Evolutionary conservation across 1,284 basidiomycete genomes (phyloP).

Genomic region (Ganoderma leucocontextum): DNA sequence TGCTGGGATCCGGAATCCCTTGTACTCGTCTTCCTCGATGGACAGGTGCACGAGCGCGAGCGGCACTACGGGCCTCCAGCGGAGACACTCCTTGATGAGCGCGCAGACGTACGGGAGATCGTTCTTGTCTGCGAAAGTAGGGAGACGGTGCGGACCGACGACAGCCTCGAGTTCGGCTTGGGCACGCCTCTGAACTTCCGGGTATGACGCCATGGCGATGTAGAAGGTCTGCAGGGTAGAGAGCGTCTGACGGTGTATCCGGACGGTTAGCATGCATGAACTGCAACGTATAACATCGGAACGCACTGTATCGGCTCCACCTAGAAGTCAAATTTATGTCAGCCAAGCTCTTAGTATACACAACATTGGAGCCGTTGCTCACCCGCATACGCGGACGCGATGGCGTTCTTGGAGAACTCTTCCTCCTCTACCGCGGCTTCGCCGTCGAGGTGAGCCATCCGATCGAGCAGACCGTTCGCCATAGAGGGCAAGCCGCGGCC

Average conservation of each 20-base stretch:
- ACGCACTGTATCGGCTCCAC: background rate
- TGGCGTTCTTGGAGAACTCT: slow-evolving; percentile 14
- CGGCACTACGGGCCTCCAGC: slow-evolving; percentile 34
- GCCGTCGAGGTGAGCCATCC: background rate
- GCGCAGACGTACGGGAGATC: slow-evolving; percentile 28
- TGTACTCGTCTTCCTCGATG: slow-evolving; percentile 32
- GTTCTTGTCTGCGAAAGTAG: slow-evolving; percentile 27
- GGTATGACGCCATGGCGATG: slow-evolving; percentile 36
- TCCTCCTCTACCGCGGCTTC: slow-evolving; percentile 16
- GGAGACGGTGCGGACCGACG: slow-evolving; percentile 31
- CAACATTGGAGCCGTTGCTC: background rate
- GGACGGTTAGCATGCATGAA: background rate
- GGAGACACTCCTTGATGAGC: slow-evolving; percentile 30
- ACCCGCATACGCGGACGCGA: slow-evolving; percentile 24
- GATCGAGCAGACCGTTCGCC: slow-evolving; percentile 14
- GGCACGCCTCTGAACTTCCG: slow-evolving; percentile 35
- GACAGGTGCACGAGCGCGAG: slow-evolving; percentile 28
- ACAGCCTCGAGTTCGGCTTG: slow-evolving; percentile 42
- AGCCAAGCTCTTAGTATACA: background rate
- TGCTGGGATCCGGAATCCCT: slow-evolving; percentile 34
- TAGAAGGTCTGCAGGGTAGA: slow-evolving; percentile 26
- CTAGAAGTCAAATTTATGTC: background rate
- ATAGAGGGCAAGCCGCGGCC: slow-evolving; percentile 12
- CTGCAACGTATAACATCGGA: background rate
- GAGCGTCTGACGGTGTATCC: slow-evolving; percentile 9